Conservation (phyloP, 2,329 filamentous ascomycete genomes). For the Hymenoscyphus linearis region DNA sequence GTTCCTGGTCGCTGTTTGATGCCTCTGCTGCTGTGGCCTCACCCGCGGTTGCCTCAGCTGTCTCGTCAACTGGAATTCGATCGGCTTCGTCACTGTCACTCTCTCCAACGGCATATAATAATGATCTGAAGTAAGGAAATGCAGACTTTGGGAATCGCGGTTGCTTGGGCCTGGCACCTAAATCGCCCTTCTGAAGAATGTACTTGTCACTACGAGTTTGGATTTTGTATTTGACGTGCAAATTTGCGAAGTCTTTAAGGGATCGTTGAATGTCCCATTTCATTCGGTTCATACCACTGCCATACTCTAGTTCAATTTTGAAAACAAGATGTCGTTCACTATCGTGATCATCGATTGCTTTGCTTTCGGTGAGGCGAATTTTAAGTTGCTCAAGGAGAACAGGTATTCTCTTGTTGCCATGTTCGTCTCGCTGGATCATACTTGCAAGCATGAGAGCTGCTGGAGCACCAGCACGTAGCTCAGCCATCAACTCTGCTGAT, state of each 20-base stretch:
- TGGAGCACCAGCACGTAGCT: slow-evolving; percentile 85
- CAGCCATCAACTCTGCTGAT: slow-evolving; percentile 92
- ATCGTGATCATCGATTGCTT: slow-evolving; percentile 50
- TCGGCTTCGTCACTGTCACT: slow-evolving; percentile 62
- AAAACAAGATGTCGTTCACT: slow-evolving; percentile 74
- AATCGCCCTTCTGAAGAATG: slow-evolving; percentile 60
- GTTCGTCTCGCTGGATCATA: slow-evolving; percentile 96
- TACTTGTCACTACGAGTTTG: slow-evolving; percentile 80
- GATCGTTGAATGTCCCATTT: slow-evolving; percentile 89
- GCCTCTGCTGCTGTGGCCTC: slow-evolving; percentile 52
- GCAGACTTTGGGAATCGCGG: slow-evolving; percentile 86
- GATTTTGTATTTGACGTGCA: slow-evolving; percentile 91
- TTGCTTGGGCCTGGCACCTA: slow-evolving; percentile 67
- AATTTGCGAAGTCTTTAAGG: slow-evolving; percentile 82
- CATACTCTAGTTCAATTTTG: slow-evolving; percentile 90
- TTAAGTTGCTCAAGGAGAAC: slow-evolving; percentile 94
- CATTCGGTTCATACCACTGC: slow-evolving; percentile 92
- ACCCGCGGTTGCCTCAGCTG: slow-evolving; percentile 56
- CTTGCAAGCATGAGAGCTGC: slow-evolving; percentile 92
- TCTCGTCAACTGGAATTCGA: slow-evolving; percentile 35
- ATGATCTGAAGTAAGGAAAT: slow-evolving; percentile 84
- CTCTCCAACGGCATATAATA: too few species aligned
- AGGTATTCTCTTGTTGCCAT: slow-evolving; percentile 90
- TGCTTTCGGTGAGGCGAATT: slow-evolving; percentile 76
- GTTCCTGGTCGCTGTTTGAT: slow-evolving; percentile 64